phyloP scores from a whole-genome alignment of 495 filamentous ascomycete genomes.

The Penicillium alfredii region DNA sequence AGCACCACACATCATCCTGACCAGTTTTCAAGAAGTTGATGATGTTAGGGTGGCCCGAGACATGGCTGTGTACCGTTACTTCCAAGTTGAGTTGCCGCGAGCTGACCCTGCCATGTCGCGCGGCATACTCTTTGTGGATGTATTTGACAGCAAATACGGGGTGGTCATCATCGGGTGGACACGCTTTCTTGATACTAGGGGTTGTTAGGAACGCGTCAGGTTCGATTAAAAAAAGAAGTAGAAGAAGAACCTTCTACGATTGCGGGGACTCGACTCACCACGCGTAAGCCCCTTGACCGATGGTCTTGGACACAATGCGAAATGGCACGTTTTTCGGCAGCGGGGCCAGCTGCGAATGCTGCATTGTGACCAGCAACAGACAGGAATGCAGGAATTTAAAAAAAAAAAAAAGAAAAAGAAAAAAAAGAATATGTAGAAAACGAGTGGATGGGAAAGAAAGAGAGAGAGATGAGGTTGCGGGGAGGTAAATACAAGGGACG shows the following conservation, averaged over 20 bases:
- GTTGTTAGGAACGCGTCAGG: constrained; percentile 9
- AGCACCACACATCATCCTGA: constrained; percentile 85
- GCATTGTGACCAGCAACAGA: too few species aligned
- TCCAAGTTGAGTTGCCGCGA: constrained; percentile 85
- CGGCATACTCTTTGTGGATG: constrained; percentile 93
- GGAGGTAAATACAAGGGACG: constrained; percentile 7
- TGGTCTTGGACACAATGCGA: constrained; percentile 90
- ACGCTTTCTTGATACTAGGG: constrained; percentile 86
- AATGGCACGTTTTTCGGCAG: constrained; percentile 85
- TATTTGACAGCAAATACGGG: constrained; percentile 96
- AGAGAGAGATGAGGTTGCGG: constrained; percentile 10
- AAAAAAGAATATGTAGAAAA: constrained; percentile 1
- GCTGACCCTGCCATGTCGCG: constrained; percentile 79
- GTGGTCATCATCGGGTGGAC: constrained; percentile 56
- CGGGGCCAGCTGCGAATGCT: constrained; percentile 83
- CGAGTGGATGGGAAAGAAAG: constrained; percentile 4
- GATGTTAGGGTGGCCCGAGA: constrained; percentile 85
- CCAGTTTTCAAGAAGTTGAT: constrained; percentile 85
- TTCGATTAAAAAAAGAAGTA: constrained; percentile 7
- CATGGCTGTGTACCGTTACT: constrained; percentile 77
- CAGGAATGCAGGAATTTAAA: too few species aligned
- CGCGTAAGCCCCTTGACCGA: constrained; percentile 93
- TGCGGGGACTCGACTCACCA: constrained; percentile 75
- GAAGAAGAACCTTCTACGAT: too few species aligned
- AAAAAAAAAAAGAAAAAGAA: too few species aligned